phyloP scores from a whole-genome alignment of 23 red algal species.

The Gracilaria gracilis region DNA sequence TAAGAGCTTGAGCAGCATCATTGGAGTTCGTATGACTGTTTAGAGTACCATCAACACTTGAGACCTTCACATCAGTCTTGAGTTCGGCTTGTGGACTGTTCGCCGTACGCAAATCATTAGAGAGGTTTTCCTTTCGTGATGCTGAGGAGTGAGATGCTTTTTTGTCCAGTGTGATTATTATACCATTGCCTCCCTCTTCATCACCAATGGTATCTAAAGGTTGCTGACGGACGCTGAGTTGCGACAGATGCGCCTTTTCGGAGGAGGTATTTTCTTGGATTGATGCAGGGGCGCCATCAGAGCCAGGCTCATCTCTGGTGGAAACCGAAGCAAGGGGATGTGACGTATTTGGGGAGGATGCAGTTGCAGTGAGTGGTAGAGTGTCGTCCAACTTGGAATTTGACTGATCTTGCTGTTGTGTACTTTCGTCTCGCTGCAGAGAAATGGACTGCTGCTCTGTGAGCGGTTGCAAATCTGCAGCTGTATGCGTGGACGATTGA shows the following conservation, averaged over 20 bases:
- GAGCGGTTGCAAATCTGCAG: not conserved
- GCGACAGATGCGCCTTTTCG: conserved; percentile 12
- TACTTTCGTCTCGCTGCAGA: not conserved
- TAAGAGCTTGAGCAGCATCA: not conserved
- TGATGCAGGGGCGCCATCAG: not conserved
- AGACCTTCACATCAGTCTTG: conserved; percentile 22
- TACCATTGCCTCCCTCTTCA: conserved; percentile 33
- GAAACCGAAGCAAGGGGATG: conserved; percentile 15
- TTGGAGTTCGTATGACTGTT: conserved; percentile 19
- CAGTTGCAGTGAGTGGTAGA: not conserved
- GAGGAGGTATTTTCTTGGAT: not conserved
- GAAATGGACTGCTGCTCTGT: not conserved
- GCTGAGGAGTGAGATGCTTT: conserved; percentile 11
- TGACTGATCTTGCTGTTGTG: conserved; percentile 20
- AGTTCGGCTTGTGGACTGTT: not conserved
- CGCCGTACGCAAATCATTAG: not conserved
- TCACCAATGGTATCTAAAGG: conserved; percentile 33
- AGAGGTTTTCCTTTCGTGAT: not conserved
- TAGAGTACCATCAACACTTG: conserved; percentile 5
- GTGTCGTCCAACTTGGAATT: not conserved
- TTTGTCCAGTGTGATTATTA: conserved; percentile 27
- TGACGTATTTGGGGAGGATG: not conserved
- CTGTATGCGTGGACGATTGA: not conserved
- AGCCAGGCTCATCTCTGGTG: not conserved
- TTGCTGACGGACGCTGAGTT: conserved; percentile 2